Evolutionary conservation across 257 asterid genomes (phyloP).

Genomic region (Dorcoceras hygrometricum): DNA sequence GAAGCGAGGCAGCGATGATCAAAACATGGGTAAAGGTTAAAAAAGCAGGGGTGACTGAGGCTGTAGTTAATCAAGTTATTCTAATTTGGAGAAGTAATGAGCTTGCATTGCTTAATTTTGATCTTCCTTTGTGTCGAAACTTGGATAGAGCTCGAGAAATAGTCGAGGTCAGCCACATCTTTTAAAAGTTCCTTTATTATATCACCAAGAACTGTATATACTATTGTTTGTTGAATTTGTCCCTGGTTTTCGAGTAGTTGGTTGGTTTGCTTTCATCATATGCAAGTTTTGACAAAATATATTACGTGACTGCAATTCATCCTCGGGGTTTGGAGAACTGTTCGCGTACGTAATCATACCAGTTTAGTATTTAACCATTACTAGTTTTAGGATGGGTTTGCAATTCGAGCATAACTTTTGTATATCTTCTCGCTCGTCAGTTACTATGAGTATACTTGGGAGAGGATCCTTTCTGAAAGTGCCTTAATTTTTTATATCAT

Average conservation of each 20-base stretch:
- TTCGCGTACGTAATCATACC: constrained; percentile 11
- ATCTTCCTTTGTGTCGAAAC: constrained; percentile 70
- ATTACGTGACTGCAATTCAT: not conserved
- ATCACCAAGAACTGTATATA: not conserved
- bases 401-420: not conserved
- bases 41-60: constrained; percentile 86
- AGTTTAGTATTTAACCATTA: constrained; percentile 18
- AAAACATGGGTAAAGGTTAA: constrained; percentile 84
- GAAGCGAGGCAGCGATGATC: constrained; percentile 60
- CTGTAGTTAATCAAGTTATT: constrained; percentile 64
- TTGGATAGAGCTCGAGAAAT: constrained; percentile 87
- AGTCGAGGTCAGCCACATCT: constrained; percentile 55
- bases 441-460: not conserved
- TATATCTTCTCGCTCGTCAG: constrained; percentile 6
- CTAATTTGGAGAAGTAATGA: constrained; percentile 62
- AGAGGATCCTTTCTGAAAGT: not conserved
- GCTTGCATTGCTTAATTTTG: constrained; percentile 90
- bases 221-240: not conserved
- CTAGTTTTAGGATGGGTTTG: not conserved
- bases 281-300: not conserved
- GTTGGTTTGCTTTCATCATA: not conserved
- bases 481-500: constrained; percentile 13
- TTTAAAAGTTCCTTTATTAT: constrained; percentile 13
- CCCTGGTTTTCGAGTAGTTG: not conserved
- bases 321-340: constrained; percentile 5